Conservation (phyloP, 2,329 filamentous ascomycete genomes). For the Fonsecaea erecta region DNA sequence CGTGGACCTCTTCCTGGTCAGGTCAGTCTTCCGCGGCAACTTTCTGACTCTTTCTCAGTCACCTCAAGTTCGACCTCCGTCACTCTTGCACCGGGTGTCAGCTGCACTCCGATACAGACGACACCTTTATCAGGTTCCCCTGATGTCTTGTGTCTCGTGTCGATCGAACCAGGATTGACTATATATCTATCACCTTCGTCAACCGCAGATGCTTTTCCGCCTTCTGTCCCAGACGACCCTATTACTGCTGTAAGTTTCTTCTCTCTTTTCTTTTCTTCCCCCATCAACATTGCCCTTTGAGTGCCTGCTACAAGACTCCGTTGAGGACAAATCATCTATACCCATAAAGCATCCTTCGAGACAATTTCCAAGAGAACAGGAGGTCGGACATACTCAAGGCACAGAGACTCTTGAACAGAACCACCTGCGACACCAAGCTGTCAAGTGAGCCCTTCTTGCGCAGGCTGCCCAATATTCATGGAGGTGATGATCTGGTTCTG, state of each 20-base stretch:
- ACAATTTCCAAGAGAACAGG: neutral
- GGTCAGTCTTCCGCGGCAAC: neutral
- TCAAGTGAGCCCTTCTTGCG: no score
- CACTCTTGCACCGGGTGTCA: neutral
- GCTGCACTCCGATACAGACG: neutral
- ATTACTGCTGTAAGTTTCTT: neutral
- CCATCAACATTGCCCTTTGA: neutral
- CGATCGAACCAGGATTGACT: neutral
- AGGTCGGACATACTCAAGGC: neutral
- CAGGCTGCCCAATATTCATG: neutral
- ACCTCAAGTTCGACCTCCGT: neutral
- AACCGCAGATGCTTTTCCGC: neutral
- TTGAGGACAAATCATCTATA: neutral
- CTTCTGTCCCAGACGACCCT: neutral
- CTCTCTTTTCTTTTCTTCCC: neutral
- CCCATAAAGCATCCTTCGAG: neutral
- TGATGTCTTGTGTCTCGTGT: neutral
- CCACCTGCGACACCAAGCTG: neutral
- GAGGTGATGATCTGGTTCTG: neutral
- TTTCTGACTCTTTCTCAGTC: neutral
- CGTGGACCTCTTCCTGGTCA: neutral
- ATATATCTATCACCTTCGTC: neutral
- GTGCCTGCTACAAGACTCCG: neutral
- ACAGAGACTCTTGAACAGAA: neutral
- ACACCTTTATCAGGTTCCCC: neutral